phyloP scores from a whole-genome alignment of 106 monocot species.

The Phalaenopsis equestris region DNA sequence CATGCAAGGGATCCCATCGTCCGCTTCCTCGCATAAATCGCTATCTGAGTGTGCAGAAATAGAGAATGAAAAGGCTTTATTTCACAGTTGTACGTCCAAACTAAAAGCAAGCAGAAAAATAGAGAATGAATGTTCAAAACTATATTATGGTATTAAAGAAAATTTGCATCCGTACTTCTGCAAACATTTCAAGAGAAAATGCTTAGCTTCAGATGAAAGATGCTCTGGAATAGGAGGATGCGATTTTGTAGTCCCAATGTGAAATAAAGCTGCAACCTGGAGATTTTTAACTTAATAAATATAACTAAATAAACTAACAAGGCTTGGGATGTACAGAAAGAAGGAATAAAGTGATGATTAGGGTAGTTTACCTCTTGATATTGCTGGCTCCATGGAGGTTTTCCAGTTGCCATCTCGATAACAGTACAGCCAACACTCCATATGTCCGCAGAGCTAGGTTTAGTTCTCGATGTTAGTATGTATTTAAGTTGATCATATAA shows the following conservation, averaged over 20 bases:
- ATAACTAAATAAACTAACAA: neutral
- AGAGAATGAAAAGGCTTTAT: too few relatives aligned
- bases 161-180: conserved; percentile 49
- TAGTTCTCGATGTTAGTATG: neutral
- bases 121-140: neutral
- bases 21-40: too few relatives aligned
- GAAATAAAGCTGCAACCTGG: conserved; percentile 88
- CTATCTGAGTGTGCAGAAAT: neutral
- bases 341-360: neutral
- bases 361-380: conserved; percentile 64
- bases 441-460: conserved; percentile 86
- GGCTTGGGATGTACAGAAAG: neutral
- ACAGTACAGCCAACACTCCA: conserved; percentile 99
- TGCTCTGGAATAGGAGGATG: conserved; percentile 97
- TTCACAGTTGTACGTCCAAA: neutral
- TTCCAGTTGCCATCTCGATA: conserved; percentile 99
- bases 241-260: conserved; percentile 91
- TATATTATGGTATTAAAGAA: neutral
- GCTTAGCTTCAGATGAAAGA: conserved; percentile 79
- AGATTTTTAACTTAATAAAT: neutral
- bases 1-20: too few relatives aligned
- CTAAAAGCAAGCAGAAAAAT: too few relatives aligned
- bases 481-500: neutral
- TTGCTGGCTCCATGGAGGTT: conserved; percentile 99
- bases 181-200: conserved; percentile 96